A percentile compares a stretch with the other conserved stretches of the same genome.
Conservation (phyloP, 1,284 basidiomycete genomes). For the Sporisorium graminicola region DNA sequence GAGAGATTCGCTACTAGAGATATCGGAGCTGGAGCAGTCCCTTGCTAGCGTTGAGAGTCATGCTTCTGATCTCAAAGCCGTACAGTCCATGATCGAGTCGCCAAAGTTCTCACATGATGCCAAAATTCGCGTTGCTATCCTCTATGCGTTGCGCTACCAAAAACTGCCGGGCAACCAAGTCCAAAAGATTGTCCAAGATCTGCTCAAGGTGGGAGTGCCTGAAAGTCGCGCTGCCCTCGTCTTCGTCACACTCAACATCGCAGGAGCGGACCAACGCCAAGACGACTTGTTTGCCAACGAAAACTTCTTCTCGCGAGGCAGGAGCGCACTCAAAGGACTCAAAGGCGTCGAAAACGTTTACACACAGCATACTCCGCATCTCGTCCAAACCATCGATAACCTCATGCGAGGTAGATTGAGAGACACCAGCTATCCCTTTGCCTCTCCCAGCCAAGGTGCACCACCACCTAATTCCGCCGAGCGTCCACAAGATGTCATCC, state of each 20-base stretch:
- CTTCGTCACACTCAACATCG: conserved; percentile 91
- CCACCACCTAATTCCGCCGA: conserved; percentile 12
- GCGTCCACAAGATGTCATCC: conserved; percentile 65
- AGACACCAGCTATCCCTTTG: conserved; percentile 87
- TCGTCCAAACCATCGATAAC: conserved; percentile 90
- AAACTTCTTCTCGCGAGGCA: conserved; percentile 92
- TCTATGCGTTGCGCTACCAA: conserved; percentile 95
- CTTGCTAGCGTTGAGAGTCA: conserved; percentile 89
- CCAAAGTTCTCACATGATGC: conserved; percentile 80
- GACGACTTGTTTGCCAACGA: conserved; percentile 98
- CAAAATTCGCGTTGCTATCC: conserved; percentile 91
- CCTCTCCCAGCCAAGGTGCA: conserved; percentile 15
- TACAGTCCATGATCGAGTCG: conserved; percentile 71
- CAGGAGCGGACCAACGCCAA: conserved; percentile 94
- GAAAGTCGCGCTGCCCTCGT: conserved; percentile 90
- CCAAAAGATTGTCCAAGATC: conserved; percentile 81
- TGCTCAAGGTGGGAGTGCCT: conserved; percentile 84
- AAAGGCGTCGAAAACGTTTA: conserved; percentile 99
- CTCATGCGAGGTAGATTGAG: conserved; percentile 86
- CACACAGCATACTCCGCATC: conserved; percentile 94
- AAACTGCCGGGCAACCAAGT: conserved; percentile 89
- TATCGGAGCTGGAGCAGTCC: conserved; percentile 96
- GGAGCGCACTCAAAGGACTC: conserved; percentile 92
- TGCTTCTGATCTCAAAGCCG: conserved; percentile 79
- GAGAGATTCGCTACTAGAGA: conserved; percentile 79